Evolutionary conservation across 2,329 filamentous ascomycete genomes (phyloP).

Genomic region (Aspergillus quadrilineatus): DNA sequence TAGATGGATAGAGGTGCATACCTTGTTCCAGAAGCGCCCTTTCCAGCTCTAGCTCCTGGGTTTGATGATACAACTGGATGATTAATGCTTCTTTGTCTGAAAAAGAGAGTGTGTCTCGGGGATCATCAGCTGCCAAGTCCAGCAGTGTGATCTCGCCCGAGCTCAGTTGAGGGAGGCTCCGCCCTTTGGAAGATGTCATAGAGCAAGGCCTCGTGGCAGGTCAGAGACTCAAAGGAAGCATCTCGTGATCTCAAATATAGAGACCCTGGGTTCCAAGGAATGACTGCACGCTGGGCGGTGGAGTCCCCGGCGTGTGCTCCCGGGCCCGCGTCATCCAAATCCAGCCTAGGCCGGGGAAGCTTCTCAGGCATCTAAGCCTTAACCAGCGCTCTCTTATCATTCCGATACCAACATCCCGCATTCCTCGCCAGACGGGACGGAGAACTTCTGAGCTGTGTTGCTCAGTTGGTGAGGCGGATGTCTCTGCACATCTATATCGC

Average conservation of each 20-base stretch:
- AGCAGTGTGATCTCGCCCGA: slow-evolving; percentile 36
- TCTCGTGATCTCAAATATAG: slow-evolving; percentile 28
- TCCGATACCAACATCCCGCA: slow-evolving; percentile 21
- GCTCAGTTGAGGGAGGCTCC: slow-evolving; percentile 33
- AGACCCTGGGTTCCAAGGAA: not conserved
- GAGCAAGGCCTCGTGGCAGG: slow-evolving; percentile 28
- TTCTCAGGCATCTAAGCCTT: slow-evolving; percentile 16
- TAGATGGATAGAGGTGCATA: slow-evolving; percentile 18
- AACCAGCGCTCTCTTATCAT: slow-evolving; percentile 16
- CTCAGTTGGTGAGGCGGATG: slow-evolving; percentile 59
- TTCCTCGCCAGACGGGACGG: slow-evolving; percentile 13
- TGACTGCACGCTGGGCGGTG: slow-evolving; percentile 15
- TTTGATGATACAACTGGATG: slow-evolving; percentile 68
- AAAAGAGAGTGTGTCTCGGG: slow-evolving; percentile 54
- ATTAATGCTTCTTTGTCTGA: slow-evolving; percentile 66
- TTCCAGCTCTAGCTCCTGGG: slow-evolving; percentile 71
- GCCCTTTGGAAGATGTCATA: slow-evolving; percentile 38
- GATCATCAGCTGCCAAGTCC: slow-evolving; percentile 45
- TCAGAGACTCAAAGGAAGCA: slow-evolving; percentile 17
- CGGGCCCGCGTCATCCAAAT: slow-evolving; percentile 21
- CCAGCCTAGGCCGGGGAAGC: slow-evolving; percentile 23
- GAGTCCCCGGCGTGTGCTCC: slow-evolving; percentile 16
- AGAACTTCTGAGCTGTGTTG: slow-evolving; percentile 23
- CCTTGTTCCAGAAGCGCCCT: slow-evolving; percentile 61
- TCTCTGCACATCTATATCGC: slow-evolving; percentile 87